A percentile compares a stretch with the other conserved stretches of the same genome.
Evolutionary conservation across 2,329 filamentous ascomycete genomes (phyloP).

Genomic region (Dissoconium aciculare): DNA sequence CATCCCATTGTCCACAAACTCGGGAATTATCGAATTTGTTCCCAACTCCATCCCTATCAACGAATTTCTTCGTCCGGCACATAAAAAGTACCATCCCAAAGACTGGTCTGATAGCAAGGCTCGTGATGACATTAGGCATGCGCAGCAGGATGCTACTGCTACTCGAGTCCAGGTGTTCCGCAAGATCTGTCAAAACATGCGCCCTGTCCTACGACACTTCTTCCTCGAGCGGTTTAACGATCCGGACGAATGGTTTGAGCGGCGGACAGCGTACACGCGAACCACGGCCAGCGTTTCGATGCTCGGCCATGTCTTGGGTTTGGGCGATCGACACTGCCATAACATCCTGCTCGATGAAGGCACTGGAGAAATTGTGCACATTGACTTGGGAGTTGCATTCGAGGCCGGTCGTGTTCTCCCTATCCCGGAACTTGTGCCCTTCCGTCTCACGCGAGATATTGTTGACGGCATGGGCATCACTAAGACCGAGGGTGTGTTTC

Average conservation of each 20-base stretch:
- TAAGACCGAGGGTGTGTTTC: constrained; percentile 88
- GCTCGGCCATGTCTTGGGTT: constrained; percentile 71
- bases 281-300: constrained; percentile 93
- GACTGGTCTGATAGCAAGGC: constrained; percentile 65
- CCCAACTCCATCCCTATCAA: constrained; percentile 83
- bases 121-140: constrained; percentile 62
- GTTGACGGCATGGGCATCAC: constrained; percentile 96
- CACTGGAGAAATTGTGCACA: constrained; percentile 89
- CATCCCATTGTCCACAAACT: constrained; percentile 65
- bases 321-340: constrained; percentile 89
- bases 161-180: constrained; percentile 60
- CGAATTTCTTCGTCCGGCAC: constrained; percentile 81
- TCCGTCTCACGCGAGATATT: constrained; percentile 83
- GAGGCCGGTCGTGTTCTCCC: constrained; percentile 92
- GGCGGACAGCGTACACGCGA: constrained; percentile 77
- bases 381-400: constrained; percentile 92
- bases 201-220: constrained; percentile 90
- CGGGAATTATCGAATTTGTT: constrained; percentile 94
- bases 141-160: constrained; percentile 45
- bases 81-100: constrained; percentile 70
- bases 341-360: constrained; percentile 87
- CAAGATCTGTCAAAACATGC: constrained; percentile 65
- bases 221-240: constrained; percentile 91
- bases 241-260: constrained; percentile 90
- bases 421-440: constrained; percentile 89